Evolutionary conservation across 345 rosid species (phyloP).

Genomic region (Eucalyptus virginea): DNA sequence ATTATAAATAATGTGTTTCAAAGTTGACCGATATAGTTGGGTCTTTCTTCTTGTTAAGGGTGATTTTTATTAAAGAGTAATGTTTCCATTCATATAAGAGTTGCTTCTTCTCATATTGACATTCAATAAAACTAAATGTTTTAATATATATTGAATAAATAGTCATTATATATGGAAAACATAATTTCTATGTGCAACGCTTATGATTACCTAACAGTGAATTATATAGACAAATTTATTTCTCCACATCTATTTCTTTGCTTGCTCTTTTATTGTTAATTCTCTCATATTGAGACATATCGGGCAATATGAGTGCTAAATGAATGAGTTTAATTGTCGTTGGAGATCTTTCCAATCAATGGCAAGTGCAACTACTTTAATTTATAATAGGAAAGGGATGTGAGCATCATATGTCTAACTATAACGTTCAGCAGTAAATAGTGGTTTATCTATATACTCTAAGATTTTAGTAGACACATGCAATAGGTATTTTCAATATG

Average conservation of each 20-base stretch:
- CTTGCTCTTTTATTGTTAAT: not conserved
- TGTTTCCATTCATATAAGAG: not conserved
- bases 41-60: not conserved
- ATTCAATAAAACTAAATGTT: no score
- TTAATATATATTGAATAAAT: no score
- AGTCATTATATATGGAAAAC: no score
- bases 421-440: not conserved
- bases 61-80: not conserved
- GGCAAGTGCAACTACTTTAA: not conserved
- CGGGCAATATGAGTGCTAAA: not conserved
- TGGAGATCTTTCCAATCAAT: not conserved
- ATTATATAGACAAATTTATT: not conserved
- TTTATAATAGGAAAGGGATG: not conserved
- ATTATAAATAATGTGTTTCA: not conserved
- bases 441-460: not conserved
- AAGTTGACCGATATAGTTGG: not conserved
- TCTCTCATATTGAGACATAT: not conserved
- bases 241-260: not conserved
- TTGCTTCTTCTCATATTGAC: not conserved
- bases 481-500: not conserved
- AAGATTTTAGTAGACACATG: not conserved
- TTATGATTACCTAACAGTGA: fast-evolving
- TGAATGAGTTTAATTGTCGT: not conserved
- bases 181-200: no score
- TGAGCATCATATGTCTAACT: not conserved